Evolutionary conservation across 169 alveolate species (phyloP).

Genomic region (Eimeria necatrix): DNA sequence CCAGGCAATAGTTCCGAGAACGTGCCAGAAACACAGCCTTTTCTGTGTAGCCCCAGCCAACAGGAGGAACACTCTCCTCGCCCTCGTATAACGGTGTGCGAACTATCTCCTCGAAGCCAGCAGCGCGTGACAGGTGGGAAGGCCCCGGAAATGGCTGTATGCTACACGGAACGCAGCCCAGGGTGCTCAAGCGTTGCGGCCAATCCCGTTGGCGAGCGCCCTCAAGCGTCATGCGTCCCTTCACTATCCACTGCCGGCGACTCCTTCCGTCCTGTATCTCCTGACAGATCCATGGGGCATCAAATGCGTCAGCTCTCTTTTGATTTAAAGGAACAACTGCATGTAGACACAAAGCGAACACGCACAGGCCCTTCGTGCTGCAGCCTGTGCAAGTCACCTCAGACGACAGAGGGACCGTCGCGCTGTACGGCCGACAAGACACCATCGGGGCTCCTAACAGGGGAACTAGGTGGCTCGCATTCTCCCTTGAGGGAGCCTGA

Average conservation of each 20-base stretch:
- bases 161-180: neutral
- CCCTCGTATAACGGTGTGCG: too few species aligned
- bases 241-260: neutral
- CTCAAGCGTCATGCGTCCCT: neutral
- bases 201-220: conserved; percentile 27
- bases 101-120: neutral
- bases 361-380: conserved; percentile 52
- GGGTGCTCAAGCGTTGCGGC: neutral
- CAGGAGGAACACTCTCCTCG: neutral
- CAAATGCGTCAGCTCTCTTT: conserved; percentile 44
- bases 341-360: conserved; percentile 47
- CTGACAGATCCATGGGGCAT: conserved; percentile 3
- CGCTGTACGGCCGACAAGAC: neutral
- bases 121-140: neutral
- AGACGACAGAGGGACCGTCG: neutral
- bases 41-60: neutral
- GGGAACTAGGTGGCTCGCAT: neutral
- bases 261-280: neutral
- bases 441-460: neutral
- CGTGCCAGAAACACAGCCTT: neutral
- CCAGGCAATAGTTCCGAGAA: neutral
- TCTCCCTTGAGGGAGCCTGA: neutral
- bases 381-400: conserved; percentile 59
- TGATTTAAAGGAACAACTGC: conserved; percentile 41
- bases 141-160: neutral